Percentiles rank a stretch among this genome's conserved stretches.
Evolutionary conservation across 2,329 filamentous ascomycete species (phyloP).

Genomic region (Aquanectria penicillioides): DNA sequence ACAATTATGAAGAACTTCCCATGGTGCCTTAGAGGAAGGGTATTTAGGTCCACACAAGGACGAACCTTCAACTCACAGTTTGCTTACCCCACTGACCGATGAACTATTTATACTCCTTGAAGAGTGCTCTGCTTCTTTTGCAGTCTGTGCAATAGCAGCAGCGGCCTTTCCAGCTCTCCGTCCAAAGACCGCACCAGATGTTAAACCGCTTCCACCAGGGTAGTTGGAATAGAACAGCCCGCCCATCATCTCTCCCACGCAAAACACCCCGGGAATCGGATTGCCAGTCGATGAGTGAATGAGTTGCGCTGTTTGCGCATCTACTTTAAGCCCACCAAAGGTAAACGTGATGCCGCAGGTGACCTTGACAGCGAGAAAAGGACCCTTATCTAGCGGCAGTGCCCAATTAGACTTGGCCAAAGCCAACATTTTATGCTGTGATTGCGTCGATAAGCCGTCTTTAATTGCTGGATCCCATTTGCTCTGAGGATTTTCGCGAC

Average conservation of each 20-base stretch:
- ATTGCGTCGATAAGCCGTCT: slow-evolving; percentile 71
- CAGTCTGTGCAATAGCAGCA: too few species aligned
- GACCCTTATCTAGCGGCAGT: slow-evolving; percentile 62
- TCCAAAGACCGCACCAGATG: slow-evolving; percentile 65
- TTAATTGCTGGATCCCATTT: slow-evolving; percentile 69
- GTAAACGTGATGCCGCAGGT: slow-evolving; percentile 75
- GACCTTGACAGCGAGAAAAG: slow-evolving; percentile 72
- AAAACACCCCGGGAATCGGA: slow-evolving; percentile 66
- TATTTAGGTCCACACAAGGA: too few species aligned
- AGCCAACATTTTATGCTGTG: slow-evolving; percentile 51
- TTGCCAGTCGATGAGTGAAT: slow-evolving; percentile 55
- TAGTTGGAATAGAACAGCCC: slow-evolving; percentile 72
- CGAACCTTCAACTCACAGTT: too few species aligned
- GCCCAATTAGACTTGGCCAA: slow-evolving; percentile 75
- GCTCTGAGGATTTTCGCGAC: slow-evolving; percentile 53
- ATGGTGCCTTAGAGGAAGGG: too few species aligned
- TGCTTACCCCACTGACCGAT: too few species aligned
- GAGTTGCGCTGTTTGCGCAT: slow-evolving; percentile 64
- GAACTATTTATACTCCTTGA: too few species aligned
- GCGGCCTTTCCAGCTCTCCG: slow-evolving; percentile 52
- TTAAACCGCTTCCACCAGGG: slow-evolving; percentile 70
- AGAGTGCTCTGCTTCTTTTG: too few species aligned
- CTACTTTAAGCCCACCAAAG: slow-evolving; percentile 70
- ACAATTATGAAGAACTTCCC: too few species aligned
- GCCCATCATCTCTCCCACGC: slow-evolving; percentile 73